phyloP scores from a whole-genome alignment of 1,284 basidiomycete species.

The Agroathelia rolfsii region DNA sequence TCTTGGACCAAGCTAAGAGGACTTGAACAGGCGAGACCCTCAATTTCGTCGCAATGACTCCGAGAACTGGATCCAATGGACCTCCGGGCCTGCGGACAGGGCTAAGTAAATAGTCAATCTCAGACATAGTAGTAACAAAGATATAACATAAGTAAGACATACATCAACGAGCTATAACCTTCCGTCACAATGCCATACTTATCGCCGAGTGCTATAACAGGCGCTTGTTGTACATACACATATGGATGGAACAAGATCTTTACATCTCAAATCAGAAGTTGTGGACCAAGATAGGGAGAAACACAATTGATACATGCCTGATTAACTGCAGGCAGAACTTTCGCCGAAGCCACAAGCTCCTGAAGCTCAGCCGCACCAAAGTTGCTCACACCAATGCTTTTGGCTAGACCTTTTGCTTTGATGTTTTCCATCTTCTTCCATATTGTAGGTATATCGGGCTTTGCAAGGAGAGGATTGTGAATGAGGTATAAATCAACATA shows the following conservation, averaged over 20 bases:
- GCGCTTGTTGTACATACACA: slow-evolving; percentile 44
- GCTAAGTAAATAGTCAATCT: slow-evolving; percentile 19
- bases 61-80: slow-evolving; percentile 57
- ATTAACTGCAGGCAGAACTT: slow-evolving; percentile 64
- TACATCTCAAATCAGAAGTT: slow-evolving; percentile 1
- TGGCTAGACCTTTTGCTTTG: slow-evolving; percentile 50
- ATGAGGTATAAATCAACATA: slow-evolving; percentile 70
- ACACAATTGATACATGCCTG: slow-evolving; percentile 35
- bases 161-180: slow-evolving; percentile 68
- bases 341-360: slow-evolving; percentile 43
- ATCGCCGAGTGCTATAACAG: slow-evolving; percentile 47
- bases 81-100: slow-evolving; percentile 68
- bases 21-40: slow-evolving; percentile 62
- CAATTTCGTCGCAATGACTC: slow-evolving; percentile 46
- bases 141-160: slow-evolving; percentile 41
- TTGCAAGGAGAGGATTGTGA: slow-evolving; percentile 38
- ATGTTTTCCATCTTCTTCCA: slow-evolving; percentile 65
- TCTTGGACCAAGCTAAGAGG: slow-evolving; percentile 55
- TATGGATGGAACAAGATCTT: slow-evolving; percentile 66
- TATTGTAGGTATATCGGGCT: slow-evolving; percentile 36
- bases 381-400: slow-evolving; percentile 78
- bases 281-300: neutral
- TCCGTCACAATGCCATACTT: slow-evolving; percentile 60
- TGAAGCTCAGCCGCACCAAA: slow-evolving; percentile 53
- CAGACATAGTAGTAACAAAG: neutral